phyloP scores from a whole-genome alignment of 179 eudicot species.

The Gypsophila paniculata region DNA sequence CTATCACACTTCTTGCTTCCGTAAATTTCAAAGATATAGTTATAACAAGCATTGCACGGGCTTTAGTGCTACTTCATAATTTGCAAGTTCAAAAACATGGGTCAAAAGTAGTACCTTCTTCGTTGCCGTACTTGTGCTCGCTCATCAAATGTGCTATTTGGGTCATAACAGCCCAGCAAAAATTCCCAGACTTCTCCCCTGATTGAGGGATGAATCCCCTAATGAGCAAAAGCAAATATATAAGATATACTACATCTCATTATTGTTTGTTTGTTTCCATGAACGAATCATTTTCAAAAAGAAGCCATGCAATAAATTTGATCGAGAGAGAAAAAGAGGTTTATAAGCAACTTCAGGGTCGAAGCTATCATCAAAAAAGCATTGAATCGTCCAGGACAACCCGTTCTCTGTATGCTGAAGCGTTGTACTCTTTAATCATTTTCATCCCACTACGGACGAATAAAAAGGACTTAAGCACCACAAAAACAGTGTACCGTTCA shows the following conservation, averaged over 20 bases:
- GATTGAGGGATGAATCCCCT: conserved; percentile 95
- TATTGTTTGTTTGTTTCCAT: neutral
- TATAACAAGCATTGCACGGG: too few species aligned
- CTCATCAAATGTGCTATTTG: conserved; percentile 80
- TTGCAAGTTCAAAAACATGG: neutral
- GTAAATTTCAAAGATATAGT: too few species aligned
- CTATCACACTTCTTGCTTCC: neutral
- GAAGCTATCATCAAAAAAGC: too few species aligned
- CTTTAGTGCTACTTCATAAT: neutral
- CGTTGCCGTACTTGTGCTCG: conserved; percentile 60
- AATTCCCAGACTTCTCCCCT: conserved; percentile 99
- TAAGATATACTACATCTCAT: conserved; percentile 10
- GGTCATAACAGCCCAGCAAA: conserved; percentile 92
- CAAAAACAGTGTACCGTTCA: neutral
- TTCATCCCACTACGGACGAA: neutral
- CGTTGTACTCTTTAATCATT: neutral
- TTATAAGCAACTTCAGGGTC: too few species aligned
- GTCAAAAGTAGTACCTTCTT: conserved; percentile 54
- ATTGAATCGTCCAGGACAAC: neutral
- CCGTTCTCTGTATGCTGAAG: neutral
- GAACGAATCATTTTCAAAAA: neutral
- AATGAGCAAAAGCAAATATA: conserved; percentile 18
- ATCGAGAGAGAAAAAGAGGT: too few species aligned
- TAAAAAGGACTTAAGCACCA: neutral
- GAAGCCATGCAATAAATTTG: neutral